These are phyloP conservation scores for Tylopilus sp. DNA, from an alignment of 1,284 basidiomycete genomes.

Conservation along the genomic window DNA sequence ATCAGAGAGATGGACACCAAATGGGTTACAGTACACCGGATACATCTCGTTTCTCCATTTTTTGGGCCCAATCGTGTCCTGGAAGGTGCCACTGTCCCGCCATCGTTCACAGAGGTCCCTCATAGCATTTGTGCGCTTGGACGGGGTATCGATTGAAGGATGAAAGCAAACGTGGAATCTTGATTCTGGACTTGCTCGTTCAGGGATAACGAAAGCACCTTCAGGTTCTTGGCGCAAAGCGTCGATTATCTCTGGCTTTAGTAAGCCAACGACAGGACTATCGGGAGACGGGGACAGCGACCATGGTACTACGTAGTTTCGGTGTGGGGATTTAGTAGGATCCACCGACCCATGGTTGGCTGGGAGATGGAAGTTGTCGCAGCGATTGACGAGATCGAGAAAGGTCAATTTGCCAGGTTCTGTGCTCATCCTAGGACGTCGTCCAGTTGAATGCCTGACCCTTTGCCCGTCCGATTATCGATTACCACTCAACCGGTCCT, in stretches of 20 bases:
- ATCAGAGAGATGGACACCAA: conserved; percentile 42
- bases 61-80: conserved; percentile 61
- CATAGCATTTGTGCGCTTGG: conserved; percentile 57
- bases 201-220: conserved; percentile 42
- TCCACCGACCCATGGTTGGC: conserved; percentile 16
- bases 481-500: too few species aligned
- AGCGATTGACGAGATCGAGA: conserved; percentile 56
- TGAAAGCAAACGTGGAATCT: conserved; percentile 49
- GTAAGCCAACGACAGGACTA: conserved; percentile 60
- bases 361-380: conserved; percentile 58
- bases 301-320: conserved; percentile 49
- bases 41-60: conserved; percentile 88
- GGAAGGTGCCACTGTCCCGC: conserved; percentile 57
- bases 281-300: conserved; percentile 44
- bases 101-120: conserved; percentile 63
- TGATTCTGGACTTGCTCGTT: conserved; percentile 25
- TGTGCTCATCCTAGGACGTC: conserved; percentile 17
- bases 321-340: conserved; percentile 24
- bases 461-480: too few species aligned
- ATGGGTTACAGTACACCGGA: conserved; percentile 73
- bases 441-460: neutral
- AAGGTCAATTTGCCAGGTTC: conserved; percentile 35
- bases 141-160: conserved; percentile 46
- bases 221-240: conserved; percentile 46
- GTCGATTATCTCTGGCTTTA: conserved; percentile 54